A percentile compares a stretch with the other conserved stretches of the same genome.
These are phyloP conservation scores for Pugionium cornutum DNA, from an alignment of 345 rosid genomes.

Conservation along the genomic window DNA sequence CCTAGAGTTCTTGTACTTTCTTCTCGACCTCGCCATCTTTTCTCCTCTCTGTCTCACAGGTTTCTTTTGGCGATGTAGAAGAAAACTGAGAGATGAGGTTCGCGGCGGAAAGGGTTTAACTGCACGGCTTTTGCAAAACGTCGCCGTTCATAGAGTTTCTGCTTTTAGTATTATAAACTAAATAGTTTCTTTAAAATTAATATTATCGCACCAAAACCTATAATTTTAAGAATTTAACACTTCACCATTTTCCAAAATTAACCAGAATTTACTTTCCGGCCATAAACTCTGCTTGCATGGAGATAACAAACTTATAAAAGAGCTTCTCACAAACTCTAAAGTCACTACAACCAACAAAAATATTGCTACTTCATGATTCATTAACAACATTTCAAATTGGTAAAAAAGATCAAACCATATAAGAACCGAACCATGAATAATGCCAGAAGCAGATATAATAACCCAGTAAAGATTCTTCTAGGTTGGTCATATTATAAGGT, in stretches of 20 bases:
- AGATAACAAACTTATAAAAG: too few species aligned
- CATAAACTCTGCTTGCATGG: too few species aligned
- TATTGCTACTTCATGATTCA: background rate
- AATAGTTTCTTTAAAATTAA: too few species aligned
- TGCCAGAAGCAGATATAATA: background rate
- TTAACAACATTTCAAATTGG: slow-evolving; percentile 5
- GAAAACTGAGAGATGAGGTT: background rate
- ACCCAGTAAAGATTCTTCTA: slow-evolving; percentile 24
- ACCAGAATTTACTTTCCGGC: too few species aligned
- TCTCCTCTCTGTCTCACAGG: background rate
- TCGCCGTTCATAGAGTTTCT: background rate
- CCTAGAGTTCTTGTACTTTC: slow-evolving; percentile 77
- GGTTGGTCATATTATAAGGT: slow-evolving; percentile 22
- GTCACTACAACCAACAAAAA: background rate
- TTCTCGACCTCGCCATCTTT: slow-evolving; percentile 87
- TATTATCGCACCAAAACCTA: too few species aligned
- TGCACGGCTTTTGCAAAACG: slow-evolving; percentile 28
- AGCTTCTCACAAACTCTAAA: too few species aligned
- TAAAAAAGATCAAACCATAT: slow-evolving; percentile 19
- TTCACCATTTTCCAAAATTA: too few species aligned
- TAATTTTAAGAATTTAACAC: too few species aligned
- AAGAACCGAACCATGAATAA: background rate
- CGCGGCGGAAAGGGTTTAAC: slow-evolving; percentile 37
- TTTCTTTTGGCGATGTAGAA: background rate
- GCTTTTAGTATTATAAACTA: too few species aligned